A percentile compares a stretch with the other conserved stretches of the same genome.
phyloP scores from a whole-genome alignment of 2,329 filamentous ascomycete genomes.

The Cladosporium sp. region DNA sequence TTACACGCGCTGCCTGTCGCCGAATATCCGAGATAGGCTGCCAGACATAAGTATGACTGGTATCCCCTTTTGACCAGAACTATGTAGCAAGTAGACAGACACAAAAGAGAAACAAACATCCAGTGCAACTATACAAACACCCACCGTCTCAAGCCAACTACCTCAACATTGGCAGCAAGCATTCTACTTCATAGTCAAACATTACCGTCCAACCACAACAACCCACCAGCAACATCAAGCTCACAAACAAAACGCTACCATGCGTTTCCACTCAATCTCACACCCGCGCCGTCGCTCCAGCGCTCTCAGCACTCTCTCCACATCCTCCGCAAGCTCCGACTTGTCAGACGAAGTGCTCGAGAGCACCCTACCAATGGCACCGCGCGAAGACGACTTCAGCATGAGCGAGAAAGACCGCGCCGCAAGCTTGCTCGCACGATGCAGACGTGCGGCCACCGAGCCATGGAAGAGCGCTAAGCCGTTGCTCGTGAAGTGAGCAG shows the following conservation, averaged over 20 bases:
- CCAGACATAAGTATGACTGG: constrained; percentile 9
- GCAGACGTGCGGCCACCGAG: constrained; percentile 21
- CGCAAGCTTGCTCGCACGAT: constrained; percentile 25
- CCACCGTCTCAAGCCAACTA: background rate
- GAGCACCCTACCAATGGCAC: constrained; percentile 28
- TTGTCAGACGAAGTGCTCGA: constrained; percentile 21
- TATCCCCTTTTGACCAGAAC: background rate
- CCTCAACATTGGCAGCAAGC: background rate
- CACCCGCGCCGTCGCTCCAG: constrained; percentile 6
- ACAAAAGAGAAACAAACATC: background rate
- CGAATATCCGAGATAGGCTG: constrained; percentile 3
- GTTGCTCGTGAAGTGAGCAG: constrained; percentile 6
- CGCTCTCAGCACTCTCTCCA: constrained; percentile 16
- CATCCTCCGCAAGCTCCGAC: constrained; percentile 15
- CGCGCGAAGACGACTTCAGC: constrained; percentile 29
- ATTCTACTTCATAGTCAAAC: background rate
- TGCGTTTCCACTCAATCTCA: constrained; percentile 17
- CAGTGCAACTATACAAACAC: background rate
- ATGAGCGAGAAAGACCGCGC: constrained; percentile 27
- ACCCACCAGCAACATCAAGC: background rate
- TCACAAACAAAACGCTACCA: constrained; percentile 15
- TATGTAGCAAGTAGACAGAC: background rate
- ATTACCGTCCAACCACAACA: background rate
- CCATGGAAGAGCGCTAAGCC: constrained; percentile 27
- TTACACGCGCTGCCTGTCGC: background rate